Percentiles rank a stretch among this genome's conserved stretches.
These are phyloP conservation scores for Paspalum vaginatum DNA, from an alignment of 176 grass and related monocot genomes.

Conservation along the genomic window DNA sequence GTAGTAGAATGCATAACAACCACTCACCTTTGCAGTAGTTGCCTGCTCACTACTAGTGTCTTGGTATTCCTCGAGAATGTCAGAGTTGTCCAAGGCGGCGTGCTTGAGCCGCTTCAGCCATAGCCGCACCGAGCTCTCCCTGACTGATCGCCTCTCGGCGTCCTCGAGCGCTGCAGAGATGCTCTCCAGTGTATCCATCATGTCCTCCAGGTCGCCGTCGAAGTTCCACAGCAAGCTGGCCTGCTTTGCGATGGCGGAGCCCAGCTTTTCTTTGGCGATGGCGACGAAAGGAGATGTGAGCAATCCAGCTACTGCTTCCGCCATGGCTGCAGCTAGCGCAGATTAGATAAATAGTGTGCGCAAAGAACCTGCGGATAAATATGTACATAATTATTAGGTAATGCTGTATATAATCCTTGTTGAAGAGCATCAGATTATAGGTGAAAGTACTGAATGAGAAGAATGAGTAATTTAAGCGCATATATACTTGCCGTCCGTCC, in stretches of 20 bases:
- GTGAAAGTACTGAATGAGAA: too few relatives aligned
- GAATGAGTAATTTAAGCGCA: too few relatives aligned
- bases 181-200: background rate
- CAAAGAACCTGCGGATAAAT: too few relatives aligned
- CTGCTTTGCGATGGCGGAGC: background rate
- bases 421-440: too few relatives aligned
- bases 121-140: background rate
- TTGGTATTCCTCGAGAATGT: background rate
- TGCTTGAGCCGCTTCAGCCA: constrained; percentile 6
- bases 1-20: too few relatives aligned
- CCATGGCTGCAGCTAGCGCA: background rate
- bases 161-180: background rate
- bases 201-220: background rate
- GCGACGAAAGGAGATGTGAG: background rate
- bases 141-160: background rate
- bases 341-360: too few relatives aligned
- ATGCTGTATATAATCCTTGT: too few relatives aligned
- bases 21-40: background rate
- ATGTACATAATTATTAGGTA: too few relatives aligned
- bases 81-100: background rate
- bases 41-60: too few relatives aligned
- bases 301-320: background rate
- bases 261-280: background rate
- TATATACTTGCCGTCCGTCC: too few relatives aligned
- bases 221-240: background rate